phyloP scores from a whole-genome alignment of 2,329 filamentous ascomycete genomes.

The Fusarium praegraminearum region DNA sequence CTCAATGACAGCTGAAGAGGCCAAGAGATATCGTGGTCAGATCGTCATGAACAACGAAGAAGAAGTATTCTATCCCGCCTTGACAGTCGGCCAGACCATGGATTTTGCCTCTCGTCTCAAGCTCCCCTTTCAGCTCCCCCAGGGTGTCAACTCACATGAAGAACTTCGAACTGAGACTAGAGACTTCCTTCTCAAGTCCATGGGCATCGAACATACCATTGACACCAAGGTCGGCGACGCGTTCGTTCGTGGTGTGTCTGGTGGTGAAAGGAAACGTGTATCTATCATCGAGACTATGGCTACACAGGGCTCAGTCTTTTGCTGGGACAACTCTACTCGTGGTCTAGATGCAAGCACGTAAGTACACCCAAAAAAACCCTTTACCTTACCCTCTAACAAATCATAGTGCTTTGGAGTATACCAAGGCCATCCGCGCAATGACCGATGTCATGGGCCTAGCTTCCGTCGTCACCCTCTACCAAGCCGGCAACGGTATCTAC shows the following conservation, averaged over 20 bases:
- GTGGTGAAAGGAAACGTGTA: conserved; percentile 76
- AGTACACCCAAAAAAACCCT: conserved; percentile 21
- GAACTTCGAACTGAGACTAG: conserved; percentile 61
- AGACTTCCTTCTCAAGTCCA: conserved; percentile 68
- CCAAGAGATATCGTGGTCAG: conserved; percentile 65
- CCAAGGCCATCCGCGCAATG: conserved; percentile 71
- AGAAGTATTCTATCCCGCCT: conserved; percentile 71
- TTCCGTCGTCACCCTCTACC: conserved; percentile 74
- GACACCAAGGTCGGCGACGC: conserved; percentile 77
- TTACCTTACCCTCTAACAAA: neutral
- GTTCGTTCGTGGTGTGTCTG: conserved; percentile 74
- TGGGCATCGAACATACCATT: conserved; percentile 69
- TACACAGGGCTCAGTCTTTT: conserved; percentile 68
- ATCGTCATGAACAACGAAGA: conserved; percentile 80
- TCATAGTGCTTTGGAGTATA: conserved; percentile 66
- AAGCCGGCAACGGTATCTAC: conserved; percentile 77
- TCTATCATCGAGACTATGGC: conserved; percentile 75
- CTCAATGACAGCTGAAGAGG: conserved; percentile 60
- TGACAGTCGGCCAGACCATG: conserved; percentile 78
- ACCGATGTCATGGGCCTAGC: conserved; percentile 71
- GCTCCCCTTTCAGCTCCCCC: conserved; percentile 62
- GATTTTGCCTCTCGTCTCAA: conserved; percentile 75
- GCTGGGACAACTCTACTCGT: conserved; percentile 76
- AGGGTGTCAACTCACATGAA: conserved; percentile 56
- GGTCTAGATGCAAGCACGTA: conserved; percentile 74